Evolutionary conservation across 2,329 filamentous ascomycete genomes (phyloP), one percentile per base, ranked within the genome.

Genomic region (Fusarium falciforme): DNA sequence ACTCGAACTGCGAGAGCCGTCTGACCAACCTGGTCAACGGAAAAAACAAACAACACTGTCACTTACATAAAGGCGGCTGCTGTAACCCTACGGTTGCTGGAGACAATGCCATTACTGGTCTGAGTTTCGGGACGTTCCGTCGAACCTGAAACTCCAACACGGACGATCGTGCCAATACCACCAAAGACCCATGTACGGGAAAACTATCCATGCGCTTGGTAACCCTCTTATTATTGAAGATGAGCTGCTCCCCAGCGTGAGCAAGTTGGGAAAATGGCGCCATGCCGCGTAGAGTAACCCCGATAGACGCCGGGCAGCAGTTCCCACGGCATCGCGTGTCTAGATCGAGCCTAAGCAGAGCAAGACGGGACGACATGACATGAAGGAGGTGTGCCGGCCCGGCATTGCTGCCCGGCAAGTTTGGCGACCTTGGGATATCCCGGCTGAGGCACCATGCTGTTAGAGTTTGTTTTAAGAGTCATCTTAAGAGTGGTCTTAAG

Each of bases 101-200:
- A 58, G 31, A 11, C 54, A 44, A 17, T 33, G 25, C n/a, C 38
- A 31, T n/a, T 29, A 29, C 42, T 35, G 67, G 64, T 29, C 47
- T 36, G 52, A 58, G 61, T 67, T 60, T 72, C 67, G 68, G 66
- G 58, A 75, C 60, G 66, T 75, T 47, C 58, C 71, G 73, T 68
- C 65, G 57, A 62, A 77, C 75, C 75, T 77, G 75, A 77, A 77
- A 77, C 75, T 16, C 61, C 64, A 67, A 55, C 67, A 70, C 55
- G 67, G 67, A 67, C 31, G 57, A 70, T 55, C n/a, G 36, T 22
- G 16, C 31, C 59, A 61, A 61, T 22, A 61, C 63, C 47, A 57
- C 60, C 64, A 67, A 29, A 63, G 49, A 67, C 49, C 72, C 72
- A 58, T 73, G 62, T 38, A 62, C 61, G 60, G 66, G 59, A 64